Evolutionary conservation across 2,329 filamentous ascomycete species (phyloP).

Genomic region (Orbilia brochopaga): DNA sequence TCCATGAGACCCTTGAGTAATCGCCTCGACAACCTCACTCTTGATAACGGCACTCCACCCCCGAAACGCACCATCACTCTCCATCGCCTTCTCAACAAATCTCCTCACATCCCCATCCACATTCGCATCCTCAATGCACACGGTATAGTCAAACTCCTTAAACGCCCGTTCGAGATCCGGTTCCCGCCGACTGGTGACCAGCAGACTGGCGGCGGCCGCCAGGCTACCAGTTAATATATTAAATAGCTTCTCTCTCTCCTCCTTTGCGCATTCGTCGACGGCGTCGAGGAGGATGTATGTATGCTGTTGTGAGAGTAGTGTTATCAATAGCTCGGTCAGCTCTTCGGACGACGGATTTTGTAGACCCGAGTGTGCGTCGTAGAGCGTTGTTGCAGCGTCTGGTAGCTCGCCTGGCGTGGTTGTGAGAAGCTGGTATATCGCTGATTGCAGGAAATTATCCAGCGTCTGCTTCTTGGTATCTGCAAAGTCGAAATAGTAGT

Average conservation of each 20-base stretch:
- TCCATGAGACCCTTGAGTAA: slow-evolving; percentile 28
- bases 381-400: slow-evolving; percentile 15
- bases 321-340: slow-evolving; percentile 12
- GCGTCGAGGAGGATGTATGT: slow-evolving; percentile 19
- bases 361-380: slow-evolving; percentile 24
- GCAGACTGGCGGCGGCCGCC: background rate
- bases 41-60: slow-evolving; percentile 23
- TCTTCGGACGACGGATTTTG: slow-evolving; percentile 25
- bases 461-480: slow-evolving; percentile 26
- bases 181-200: slow-evolving; percentile 34
- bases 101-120: slow-evolving; percentile 26
- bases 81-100: slow-evolving; percentile 20
- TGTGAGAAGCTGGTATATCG: slow-evolving; percentile 25
- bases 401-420: background rate
- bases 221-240: slow-evolving; percentile 6
- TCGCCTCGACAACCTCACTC: slow-evolving; percentile 26
- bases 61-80: slow-evolving; percentile 16
- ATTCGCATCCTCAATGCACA: slow-evolving; percentile 25
- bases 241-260: slow-evolving; percentile 24
- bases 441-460: slow-evolving; percentile 19
- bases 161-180: slow-evolving; percentile 26
- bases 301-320: background rate
- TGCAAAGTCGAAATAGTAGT: slow-evolving; percentile 42
- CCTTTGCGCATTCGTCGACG: slow-evolving; percentile 29
- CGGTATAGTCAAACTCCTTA: background rate